A percentile compares a stretch with the other conserved stretches of the same genome.
Conservation (phyloP, 495 filamentous ascomycete genomes). For the Penicillium maclennaniae region DNA sequence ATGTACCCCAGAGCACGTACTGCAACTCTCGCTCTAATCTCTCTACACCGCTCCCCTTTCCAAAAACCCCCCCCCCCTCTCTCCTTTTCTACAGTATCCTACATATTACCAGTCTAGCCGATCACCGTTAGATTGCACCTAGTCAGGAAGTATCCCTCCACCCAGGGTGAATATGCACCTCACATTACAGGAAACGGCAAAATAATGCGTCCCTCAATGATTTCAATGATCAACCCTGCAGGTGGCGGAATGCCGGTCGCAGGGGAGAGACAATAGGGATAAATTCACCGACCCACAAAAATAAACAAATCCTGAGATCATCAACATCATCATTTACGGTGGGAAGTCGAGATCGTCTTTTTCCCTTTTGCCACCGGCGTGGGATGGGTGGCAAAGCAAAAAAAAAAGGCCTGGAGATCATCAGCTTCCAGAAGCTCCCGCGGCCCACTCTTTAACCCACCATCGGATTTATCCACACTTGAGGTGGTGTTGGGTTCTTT, state of each 20-base stretch:
- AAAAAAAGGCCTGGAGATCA: neutral
- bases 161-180: too few relatives aligned
- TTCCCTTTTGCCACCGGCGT: neutral
- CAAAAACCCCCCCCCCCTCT: too few relatives aligned
- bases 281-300: slow-evolving; percentile 12
- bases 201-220: too few relatives aligned
- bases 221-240: slow-evolving; percentile 3
- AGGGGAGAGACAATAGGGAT: neutral
- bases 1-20: slow-evolving; percentile 15
- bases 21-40: slow-evolving; percentile 4
- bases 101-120: slow-evolving; percentile 1
- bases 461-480: neutral
- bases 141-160: neutral
- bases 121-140: neutral
- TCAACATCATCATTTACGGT: slow-evolving; percentile 5
- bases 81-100: too few relatives aligned
- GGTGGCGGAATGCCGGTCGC: slow-evolving; percentile 10
- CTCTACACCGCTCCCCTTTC: slow-evolving; percentile 4
- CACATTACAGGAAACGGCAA: neutral
- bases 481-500: neutral
- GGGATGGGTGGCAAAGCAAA: neutral
- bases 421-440: neutral
- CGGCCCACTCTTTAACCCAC: neutral
- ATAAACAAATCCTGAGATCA: slow-evolving; percentile 16
- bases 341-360: too few relatives aligned